Evolutionary conservation across 2,329 filamentous ascomycete genomes (phyloP), one percentile per base, ranked within the genome.

Genomic region (Alternaria brassicicola): DNA sequence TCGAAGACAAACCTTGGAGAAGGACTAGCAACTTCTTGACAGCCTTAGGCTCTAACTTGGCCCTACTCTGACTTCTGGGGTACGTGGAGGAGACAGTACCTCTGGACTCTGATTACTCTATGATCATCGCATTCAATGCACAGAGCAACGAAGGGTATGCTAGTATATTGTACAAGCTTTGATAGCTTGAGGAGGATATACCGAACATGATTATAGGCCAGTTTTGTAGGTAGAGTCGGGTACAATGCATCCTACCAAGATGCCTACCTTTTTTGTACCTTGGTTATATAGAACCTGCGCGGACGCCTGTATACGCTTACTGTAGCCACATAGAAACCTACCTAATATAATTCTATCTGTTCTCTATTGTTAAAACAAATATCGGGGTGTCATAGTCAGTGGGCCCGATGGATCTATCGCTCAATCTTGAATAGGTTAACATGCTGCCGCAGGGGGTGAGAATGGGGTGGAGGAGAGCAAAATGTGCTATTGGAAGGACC

Each of bases 101-200:
- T n/a, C 23, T 6, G 23, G 23, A 30, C 41, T 17, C 25, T 10
- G 63, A 71, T 48, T 63, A 71, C 49, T 65, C 63, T 6, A 52
- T 57, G 33, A 70, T 72, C n/a, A 66, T 72, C 12, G 71, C 70
- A 38, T 71, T 50, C 15, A n/a, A 48, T 48, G 55, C 38, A 39
- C 41, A 19, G 36, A 54, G 58, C 10, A 25, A 48, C 33, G 25
- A 19, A 50, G 50, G 43, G 13, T 58, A 55, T 43, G 35, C 23
- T 30, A 31, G 39, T 23, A 42, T 50, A 26, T 21, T n/a, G 15
- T 19, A 33, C 4, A 48, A 17, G 31, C 35, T 49, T n/a, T 8
- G 19, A 43, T 13, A 43, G 46, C n/a, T n/a, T 30, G 48, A 52
- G 48, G 19, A 33, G 48, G 23, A 52, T 17, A 12, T 35, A 42